These are phyloP conservation scores for Coprinellus micaceus DNA, from an alignment of 768 basidiomycete species.

Conservation along the genomic window DNA sequence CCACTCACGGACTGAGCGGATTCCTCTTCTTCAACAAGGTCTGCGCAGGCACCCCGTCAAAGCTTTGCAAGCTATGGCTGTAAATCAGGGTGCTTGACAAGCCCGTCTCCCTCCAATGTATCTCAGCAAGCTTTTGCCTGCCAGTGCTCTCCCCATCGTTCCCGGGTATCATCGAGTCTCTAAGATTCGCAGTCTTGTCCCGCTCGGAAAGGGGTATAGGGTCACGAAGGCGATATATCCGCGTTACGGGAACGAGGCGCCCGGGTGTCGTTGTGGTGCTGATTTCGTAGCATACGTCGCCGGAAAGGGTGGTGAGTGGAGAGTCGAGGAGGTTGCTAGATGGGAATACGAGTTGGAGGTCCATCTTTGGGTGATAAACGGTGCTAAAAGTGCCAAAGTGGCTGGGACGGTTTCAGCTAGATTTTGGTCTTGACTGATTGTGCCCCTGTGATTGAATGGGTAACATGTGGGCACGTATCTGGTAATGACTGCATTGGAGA, in stretches of 20 bases:
- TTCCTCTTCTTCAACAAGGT: neutral
- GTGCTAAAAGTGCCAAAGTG: no score
- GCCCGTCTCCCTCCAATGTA: neutral
- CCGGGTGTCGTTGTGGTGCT: neutral
- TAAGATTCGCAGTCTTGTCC: neutral
- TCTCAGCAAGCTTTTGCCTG: neutral
- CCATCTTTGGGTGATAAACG: no score
- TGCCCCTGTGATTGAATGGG: no score
- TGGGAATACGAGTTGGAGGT: conserved; percentile 17
- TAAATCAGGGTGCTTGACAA: neutral
- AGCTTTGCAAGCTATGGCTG: neutral
- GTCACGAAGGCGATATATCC: neutral
- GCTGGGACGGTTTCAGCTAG: no score
- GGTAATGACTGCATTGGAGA: no score
- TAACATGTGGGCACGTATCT: no score
- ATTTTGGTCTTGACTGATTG: no score
- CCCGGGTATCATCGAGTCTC: neutral
- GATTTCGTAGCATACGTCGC: neutral
- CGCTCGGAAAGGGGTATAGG: neutral
- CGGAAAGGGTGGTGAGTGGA: neutral
- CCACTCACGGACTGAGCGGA: neutral
- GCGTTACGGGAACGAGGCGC: neutral
- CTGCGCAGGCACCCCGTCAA: neutral
- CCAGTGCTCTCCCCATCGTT: neutral
- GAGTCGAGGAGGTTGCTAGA: neutral